phyloP scores from a whole-genome alignment of 2,329 filamentous ascomycete genomes.

The Blastomyces silverae region DNA sequence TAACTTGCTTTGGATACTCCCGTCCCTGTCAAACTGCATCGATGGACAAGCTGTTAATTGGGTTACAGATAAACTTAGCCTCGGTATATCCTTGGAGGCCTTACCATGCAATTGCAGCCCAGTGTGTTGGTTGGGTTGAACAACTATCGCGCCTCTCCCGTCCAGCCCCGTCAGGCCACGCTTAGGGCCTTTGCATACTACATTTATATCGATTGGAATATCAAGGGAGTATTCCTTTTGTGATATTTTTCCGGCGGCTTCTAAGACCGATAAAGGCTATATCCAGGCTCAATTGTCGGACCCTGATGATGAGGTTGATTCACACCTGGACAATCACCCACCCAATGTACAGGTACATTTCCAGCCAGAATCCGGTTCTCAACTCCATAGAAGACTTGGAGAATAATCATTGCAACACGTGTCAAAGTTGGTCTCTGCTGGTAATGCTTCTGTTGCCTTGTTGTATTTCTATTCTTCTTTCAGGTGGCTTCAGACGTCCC shows the following conservation, averaged over 20 bases:
- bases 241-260: background rate
- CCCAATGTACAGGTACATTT: background rate
- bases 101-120: background rate
- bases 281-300: background rate
- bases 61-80: background rate
- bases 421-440: slow-evolving; percentile 4
- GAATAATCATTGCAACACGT: slow-evolving; percentile 12
- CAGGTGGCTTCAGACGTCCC: background rate
- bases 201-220: background rate
- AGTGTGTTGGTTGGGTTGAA: slow-evolving; percentile 3
- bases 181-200: background rate
- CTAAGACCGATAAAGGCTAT: background rate
- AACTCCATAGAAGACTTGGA: slow-evolving; percentile 9
- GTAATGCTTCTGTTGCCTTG: background rate
- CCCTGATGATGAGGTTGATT: background rate
- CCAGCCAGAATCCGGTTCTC: slow-evolving; percentile 6
- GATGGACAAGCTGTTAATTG: background rate
- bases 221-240: background rate
- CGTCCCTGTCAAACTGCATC: background rate
- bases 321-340: background rate
- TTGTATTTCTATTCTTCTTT: slow-evolving; percentile 1
- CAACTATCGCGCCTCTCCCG: slow-evolving; percentile 4
- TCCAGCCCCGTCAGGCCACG: background rate
- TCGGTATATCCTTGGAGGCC: slow-evolving; percentile 8
- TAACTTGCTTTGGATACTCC: background rate